Conservation (phyloP, 2,329 filamentous ascomycete species). For the Aureobasidium musti region DNA sequence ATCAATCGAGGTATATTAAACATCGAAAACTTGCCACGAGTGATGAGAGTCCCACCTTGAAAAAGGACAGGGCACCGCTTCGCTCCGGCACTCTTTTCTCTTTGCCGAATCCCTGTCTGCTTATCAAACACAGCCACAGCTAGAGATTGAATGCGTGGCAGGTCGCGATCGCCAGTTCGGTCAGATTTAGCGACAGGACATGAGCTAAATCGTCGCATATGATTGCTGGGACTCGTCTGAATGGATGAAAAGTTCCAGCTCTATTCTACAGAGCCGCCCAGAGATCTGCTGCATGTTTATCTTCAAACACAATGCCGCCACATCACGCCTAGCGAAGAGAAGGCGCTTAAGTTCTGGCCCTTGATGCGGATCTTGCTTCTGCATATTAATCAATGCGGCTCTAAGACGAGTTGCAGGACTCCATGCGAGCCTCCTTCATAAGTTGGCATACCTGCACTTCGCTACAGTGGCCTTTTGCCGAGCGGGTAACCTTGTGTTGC, state of each 20-base stretch:
- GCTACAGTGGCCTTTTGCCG: neutral
- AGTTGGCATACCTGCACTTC: neutral
- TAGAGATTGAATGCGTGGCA: neutral
- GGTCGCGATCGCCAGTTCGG: neutral
- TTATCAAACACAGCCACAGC: slow-evolving; percentile 19
- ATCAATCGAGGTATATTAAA: slow-evolving; percentile 14
- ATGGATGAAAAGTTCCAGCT: neutral
- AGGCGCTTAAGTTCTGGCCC: neutral
- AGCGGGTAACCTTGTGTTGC: neutral
- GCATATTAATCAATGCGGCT: neutral
- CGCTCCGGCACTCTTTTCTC: neutral
- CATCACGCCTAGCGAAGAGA: neutral
- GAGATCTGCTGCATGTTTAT: neutral
- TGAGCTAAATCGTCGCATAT: neutral
- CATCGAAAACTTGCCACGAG: slow-evolving; percentile 1
- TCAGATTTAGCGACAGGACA: neutral
- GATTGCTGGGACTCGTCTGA: neutral
- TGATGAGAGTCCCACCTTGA: neutral
- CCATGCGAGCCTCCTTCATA: neutral
- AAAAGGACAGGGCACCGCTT: neutral
- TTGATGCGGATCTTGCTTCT: neutral
- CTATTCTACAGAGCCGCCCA: neutral
- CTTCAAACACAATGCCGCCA: neutral
- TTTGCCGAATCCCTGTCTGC: neutral
- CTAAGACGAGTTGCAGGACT: neutral